These are phyloP conservation scores for Ogataea sp. DNA, from an alignment of 805 yeast genomes.

Conservation along the genomic window DNA sequence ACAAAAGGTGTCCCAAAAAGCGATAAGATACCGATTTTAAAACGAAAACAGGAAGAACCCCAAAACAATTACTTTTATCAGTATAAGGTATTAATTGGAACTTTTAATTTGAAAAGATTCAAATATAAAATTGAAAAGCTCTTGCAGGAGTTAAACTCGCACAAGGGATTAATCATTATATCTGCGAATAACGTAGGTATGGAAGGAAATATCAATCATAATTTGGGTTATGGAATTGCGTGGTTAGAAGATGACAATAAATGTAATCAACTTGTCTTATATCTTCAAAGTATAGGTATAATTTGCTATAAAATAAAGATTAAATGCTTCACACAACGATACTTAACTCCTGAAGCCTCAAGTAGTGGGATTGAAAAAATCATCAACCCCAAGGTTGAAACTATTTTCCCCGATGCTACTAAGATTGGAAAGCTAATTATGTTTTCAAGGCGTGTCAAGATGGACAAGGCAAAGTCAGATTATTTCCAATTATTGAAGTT, in stretches of 20 bases:
- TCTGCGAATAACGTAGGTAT: no score
- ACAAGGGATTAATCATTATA: no score
- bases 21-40: conserved; percentile 8
- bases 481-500: not conserved
- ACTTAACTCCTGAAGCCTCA: not conserved
- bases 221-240: no score
- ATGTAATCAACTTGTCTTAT: no score
- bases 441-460: conserved; percentile 16
- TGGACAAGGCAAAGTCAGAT: conserved; percentile 7
- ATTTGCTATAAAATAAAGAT: not conserved
- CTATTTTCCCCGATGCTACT: conserved; percentile 9
- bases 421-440: conserved; percentile 19
- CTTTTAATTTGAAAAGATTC: not conserved
- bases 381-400: not conserved
- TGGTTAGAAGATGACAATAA: no score
- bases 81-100: not conserved
- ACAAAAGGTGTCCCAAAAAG: conserved; percentile 26
- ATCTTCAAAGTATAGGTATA: no score
- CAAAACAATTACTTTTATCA: conserved; percentile 3
- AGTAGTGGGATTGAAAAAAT: not conserved
- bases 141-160: not conserved
- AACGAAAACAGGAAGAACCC: not conserved
- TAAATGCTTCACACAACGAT: no score
- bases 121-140: not conserved
- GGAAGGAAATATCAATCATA: no score